Conservation (phyloP, 306 rosid species). For the Corylus heterophylla region DNA sequence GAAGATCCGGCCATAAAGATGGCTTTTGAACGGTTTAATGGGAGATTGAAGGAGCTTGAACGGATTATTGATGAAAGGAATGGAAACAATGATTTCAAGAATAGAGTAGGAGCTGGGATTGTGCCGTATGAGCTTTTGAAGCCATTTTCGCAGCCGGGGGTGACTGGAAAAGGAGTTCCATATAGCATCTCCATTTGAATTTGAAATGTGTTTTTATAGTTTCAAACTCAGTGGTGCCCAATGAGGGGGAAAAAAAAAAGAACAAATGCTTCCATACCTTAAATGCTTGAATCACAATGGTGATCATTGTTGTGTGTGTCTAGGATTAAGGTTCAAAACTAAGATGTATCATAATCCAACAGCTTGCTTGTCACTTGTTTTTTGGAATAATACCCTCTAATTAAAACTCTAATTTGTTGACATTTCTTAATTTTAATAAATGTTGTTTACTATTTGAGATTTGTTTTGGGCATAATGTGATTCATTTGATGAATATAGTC, state of each 20-base stretch:
- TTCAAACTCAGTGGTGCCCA: not conserved
- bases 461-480: too few relatives aligned
- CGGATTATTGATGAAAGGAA: conserved; percentile 55
- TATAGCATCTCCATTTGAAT: conserved; percentile 73
- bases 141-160: conserved; percentile 72
- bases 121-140: conserved; percentile 73
- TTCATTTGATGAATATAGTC: too few relatives aligned
- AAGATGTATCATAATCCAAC: not conserved
- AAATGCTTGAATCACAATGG: not conserved
- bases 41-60: conserved; percentile 49
- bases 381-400: too few relatives aligned
- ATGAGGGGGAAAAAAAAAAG: too few relatives aligned
- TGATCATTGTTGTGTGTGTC: not conserved
- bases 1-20: conserved; percentile 53
- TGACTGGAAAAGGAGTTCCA: conserved; percentile 76
- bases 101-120: conserved; percentile 77
- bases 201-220: not conserved
- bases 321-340: not conserved
- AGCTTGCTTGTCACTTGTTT: too few relatives aligned
- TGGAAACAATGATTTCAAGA: conserved; percentile 42
- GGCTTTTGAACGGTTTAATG: conserved; percentile 59
- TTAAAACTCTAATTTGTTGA: too few relatives aligned
- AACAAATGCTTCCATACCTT: too few relatives aligned
- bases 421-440: too few relatives aligned
- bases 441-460: too few relatives aligned